These are phyloP conservation scores for Tylopilus sp. DNA, from an alignment of 768 basidiomycete species.

Conservation along the genomic window DNA sequence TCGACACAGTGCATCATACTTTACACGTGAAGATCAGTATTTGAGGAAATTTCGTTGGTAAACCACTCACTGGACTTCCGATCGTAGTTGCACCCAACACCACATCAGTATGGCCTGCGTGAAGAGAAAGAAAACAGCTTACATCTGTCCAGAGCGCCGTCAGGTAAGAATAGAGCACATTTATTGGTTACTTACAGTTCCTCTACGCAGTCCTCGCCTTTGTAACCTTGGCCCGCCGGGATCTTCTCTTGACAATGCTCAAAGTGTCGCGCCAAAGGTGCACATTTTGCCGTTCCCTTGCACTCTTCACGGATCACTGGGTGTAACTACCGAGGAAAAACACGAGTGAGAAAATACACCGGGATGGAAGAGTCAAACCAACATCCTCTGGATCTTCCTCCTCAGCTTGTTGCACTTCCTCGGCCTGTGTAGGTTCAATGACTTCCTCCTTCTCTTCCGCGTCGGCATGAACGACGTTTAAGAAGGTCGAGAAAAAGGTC, in stretches of 20 bases:
- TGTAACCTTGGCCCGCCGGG: constrained; percentile 74
- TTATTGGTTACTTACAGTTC: constrained; percentile 61
- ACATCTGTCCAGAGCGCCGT: constrained; percentile 19
- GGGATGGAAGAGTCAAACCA: constrained; percentile 29
- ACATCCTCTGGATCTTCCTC: constrained; percentile 82
- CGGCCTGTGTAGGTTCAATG: constrained; percentile 34
- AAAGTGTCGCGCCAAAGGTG: constrained; percentile 73
- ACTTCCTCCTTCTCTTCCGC: constrained; percentile 29
- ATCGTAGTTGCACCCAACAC: neutral
- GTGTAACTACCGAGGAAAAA: constrained; percentile 44
- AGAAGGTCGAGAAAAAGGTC: constrained; percentile 43
- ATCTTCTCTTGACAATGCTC: constrained; percentile 91
- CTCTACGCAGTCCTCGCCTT: constrained; percentile 90
- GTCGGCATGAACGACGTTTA: constrained; percentile 41
- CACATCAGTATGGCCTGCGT: constrained; percentile 8
- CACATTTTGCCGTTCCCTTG: constrained; percentile 62
- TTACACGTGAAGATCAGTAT: constrained; percentile 9
- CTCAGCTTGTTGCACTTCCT: constrained; percentile 45
- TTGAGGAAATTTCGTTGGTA: neutral
- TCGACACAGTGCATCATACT: constrained; percentile 95
- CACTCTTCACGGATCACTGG: constrained; percentile 77
- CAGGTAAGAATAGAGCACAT: neutral
- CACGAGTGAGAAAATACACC: neutral
- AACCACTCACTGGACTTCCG: constrained; percentile 63
- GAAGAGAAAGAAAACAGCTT: constrained; percentile 12